A percentile compares a stretch with the other conserved stretches of the same genome.
These are phyloP conservation scores for Colletotrichum cereale DNA, from an alignment of 2,329 filamentous ascomycete species.

Conservation along the genomic window DNA sequence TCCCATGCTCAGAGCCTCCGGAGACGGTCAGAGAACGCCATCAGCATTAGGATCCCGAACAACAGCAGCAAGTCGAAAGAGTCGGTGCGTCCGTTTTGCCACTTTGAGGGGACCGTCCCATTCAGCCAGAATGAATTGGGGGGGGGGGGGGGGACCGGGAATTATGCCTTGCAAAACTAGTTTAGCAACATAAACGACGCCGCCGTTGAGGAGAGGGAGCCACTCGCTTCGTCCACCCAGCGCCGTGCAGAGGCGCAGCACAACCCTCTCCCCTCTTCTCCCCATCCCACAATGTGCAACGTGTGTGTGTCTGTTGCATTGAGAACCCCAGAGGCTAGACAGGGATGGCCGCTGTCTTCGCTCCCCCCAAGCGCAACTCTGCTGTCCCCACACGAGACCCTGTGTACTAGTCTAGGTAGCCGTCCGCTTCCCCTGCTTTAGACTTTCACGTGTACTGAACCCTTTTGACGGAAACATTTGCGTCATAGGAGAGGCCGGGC, in stretches of 20 bases:
- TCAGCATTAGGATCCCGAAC: not conserved
- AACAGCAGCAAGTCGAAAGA: not conserved
- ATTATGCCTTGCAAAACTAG: not conserved
- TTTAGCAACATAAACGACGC: not conserved
- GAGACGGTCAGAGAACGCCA: not conserved
- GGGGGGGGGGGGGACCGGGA: not conserved
- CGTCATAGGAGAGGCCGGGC: slow-evolving; percentile 24
- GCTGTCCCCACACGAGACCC: slow-evolving; percentile 29
- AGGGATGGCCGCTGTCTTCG: slow-evolving; percentile 13
- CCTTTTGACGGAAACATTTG: slow-evolving; percentile 35
- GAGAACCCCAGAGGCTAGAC: slow-evolving; percentile 2
- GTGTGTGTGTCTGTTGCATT: not conserved
- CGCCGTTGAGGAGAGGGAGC: not conserved
- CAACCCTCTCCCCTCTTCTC: not conserved
- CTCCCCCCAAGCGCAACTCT: not conserved
- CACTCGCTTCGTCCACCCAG: not conserved
- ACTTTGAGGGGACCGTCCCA: slow-evolving; percentile 1
- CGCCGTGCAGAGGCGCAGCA: slow-evolving; percentile 1
- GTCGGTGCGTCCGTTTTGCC: slow-evolving; percentile 6
- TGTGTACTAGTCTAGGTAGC: not conserved
- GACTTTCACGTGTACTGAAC: slow-evolving; percentile 25
- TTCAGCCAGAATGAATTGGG: not conserved
- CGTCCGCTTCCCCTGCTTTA: not conserved
- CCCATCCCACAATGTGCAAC: slow-evolving; percentile 6
- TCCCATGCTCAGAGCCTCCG: not conserved